Percentiles rank a stretch among this genome's conserved stretches.
Evolutionary conservation across 139 green algal genomes (phyloP).

Genomic region (Edaphochlamys debaryana): DNA sequence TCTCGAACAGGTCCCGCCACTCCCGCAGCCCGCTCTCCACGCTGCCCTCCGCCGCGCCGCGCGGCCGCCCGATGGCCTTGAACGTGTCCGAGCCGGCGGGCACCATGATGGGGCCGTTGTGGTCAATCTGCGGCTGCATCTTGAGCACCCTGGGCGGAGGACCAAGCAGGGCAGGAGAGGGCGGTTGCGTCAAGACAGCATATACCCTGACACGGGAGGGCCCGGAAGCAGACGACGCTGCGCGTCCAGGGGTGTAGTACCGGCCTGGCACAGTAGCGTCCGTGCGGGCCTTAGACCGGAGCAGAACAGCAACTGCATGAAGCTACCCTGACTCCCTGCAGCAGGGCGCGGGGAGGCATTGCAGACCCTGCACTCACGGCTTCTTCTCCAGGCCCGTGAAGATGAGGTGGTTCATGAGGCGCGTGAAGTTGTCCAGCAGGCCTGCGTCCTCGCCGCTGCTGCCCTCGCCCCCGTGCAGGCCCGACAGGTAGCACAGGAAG

Average conservation of each 20-base stretch:
- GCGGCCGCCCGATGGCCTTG: constrained; percentile 60
- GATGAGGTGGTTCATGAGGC: constrained; percentile 77
- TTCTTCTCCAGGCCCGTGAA: constrained; percentile 79
- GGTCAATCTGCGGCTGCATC: constrained; percentile 51
- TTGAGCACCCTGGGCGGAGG: constrained; percentile 46
- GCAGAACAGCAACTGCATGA: too few species aligned
- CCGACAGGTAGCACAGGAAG: constrained; percentile 69
- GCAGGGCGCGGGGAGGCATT: too few species aligned
- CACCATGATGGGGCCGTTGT: constrained; percentile 60
- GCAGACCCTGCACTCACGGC: constrained; percentile 56
- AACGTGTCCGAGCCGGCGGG: constrained; percentile 61
- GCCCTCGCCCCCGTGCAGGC: constrained; percentile 51
- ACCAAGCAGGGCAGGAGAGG: background rate
- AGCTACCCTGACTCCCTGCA: too few species aligned
- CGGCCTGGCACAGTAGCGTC: too few species aligned
- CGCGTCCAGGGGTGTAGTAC: too few species aligned
- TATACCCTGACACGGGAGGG: too few species aligned
- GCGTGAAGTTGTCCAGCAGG: constrained; percentile 72
- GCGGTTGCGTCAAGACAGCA: background rate
- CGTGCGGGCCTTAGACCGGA: too few species aligned
- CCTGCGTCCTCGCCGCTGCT: constrained; percentile 38
- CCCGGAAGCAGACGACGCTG: too few species aligned
- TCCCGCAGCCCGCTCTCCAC: constrained; percentile 41
- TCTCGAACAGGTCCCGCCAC: constrained; percentile 56
- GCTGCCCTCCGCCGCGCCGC: constrained; percentile 48